Conservation (phyloP, 805 yeast species). For the Starmerella scarabaei region DNA sequence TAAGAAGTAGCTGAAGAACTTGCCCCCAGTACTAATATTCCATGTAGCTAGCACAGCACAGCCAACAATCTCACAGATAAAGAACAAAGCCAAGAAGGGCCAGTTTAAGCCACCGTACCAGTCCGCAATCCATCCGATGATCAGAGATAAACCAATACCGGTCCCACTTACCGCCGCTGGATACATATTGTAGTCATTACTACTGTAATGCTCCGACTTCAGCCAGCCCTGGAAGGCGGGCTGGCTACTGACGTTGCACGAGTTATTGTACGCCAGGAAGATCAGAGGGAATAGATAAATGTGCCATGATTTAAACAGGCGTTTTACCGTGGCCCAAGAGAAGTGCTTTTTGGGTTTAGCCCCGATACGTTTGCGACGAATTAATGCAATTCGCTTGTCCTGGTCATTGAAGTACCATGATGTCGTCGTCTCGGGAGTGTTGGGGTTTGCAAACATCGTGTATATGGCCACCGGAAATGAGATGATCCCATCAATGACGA, state of each 20-base stretch:
- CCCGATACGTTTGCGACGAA: constrained; percentile 27
- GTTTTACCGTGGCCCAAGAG: constrained; percentile 29
- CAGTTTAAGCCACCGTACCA: constrained; percentile 30
- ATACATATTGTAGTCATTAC: constrained; percentile 31
- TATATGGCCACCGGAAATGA: constrained; percentile 35
- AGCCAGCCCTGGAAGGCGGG: constrained; percentile 39
- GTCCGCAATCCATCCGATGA: constrained; percentile 31
- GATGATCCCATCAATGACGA: constrained; percentile 35
- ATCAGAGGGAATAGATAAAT: constrained; percentile 34
- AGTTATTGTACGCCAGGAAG: constrained; percentile 31
- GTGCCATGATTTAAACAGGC: constrained; percentile 36
- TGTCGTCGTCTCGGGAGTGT: constrained; percentile 35
- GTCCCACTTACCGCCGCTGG: constrained; percentile 32
- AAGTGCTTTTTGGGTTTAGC: constrained; percentile 19
- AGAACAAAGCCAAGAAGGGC: constrained; percentile 30
- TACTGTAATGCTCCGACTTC: constrained; percentile 27
- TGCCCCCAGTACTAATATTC: constrained; percentile 37
- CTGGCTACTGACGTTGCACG: constrained; percentile 29
- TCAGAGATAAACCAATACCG: constrained; percentile 30
- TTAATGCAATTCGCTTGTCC: constrained; percentile 33
- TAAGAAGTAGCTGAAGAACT: constrained; percentile 40
- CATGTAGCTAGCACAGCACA: constrained; percentile 35
- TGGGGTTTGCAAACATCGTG: constrained; percentile 35
- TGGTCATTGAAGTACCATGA: constrained; percentile 34
- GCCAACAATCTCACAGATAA: constrained; percentile 31